Percentiles rank a stretch among this genome's conserved stretches.
Evolutionary conservation across 768 basidiomycete genomes (phyloP).

Genomic region (Termitomyces sp.): DNA sequence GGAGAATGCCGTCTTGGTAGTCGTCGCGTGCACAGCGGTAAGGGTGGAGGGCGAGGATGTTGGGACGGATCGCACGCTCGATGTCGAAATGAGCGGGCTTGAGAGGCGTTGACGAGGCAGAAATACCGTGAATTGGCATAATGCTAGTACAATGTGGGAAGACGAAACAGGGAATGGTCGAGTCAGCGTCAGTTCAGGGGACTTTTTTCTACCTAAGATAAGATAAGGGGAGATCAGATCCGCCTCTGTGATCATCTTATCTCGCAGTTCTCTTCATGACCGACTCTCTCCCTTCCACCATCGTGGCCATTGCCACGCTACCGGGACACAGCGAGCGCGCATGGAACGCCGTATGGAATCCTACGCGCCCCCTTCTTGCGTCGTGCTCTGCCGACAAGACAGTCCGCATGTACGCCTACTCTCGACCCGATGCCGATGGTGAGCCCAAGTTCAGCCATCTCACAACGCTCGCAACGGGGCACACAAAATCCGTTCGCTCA

Average conservation of each 20-base stretch:
- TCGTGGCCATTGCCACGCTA: constrained; percentile 27
- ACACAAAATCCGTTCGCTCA: constrained; percentile 81
- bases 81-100: constrained; percentile 82
- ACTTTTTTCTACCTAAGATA: background rate
- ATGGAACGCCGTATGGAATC: constrained; percentile 91
- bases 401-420: constrained; percentile 78
- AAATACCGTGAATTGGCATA: constrained; percentile 65
- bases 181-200: background rate
- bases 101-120: constrained; percentile 31
- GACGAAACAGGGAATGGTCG: background rate
- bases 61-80: constrained; percentile 81
- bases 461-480: constrained; percentile 74
- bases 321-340: constrained; percentile 77
- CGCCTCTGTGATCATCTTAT: background rate
- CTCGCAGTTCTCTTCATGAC: background rate
- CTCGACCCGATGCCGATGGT: constrained; percentile 2
- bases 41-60: constrained; percentile 86
- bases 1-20: constrained; percentile 83
- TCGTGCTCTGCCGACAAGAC: constrained; percentile 95
- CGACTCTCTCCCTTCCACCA: constrained; percentile 16
- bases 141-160: too few species aligned
- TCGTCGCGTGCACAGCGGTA: constrained; percentile 97
- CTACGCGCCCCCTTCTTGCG: constrained; percentile 70
- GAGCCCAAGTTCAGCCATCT: constrained; percentile 42
- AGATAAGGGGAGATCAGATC: background rate